Base-by-base conservation (phyloP, 108 stramenopile species). In the Epithemia pelagica region DNA sequence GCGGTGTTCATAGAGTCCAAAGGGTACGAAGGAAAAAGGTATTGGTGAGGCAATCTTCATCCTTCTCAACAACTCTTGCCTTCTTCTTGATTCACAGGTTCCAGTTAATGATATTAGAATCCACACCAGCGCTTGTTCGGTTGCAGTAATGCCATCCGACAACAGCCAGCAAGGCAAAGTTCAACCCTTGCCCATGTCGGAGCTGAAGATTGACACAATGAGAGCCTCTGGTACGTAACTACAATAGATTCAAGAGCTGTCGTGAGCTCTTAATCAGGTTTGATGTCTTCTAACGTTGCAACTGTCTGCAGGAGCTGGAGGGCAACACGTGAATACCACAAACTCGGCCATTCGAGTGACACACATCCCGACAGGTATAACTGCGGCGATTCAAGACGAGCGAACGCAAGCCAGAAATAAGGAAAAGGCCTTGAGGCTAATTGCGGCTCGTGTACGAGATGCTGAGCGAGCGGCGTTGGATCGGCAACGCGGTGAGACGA, bases 271-370 rank as follows among this genome's bases (percentile, higher is more conserved):
- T n/a, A n/a, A n/a, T n/a, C n/a, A n/a, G n/a, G n/a, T n/a, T n/a
- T n/a, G n/a, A n/a, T n/a, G n/a, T n/a, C n/a, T n/a, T n/a, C n/a
- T n/a, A n/a, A n/a, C n/a, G n/a, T n/a, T n/a, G n/a, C n/a, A n/a
- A n/a, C n/a, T n/a, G n/a, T n/a, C n/a, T n/a, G n/a, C n/a, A n/a
- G n/a, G n/a, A n/a, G 90, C 93, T 0, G 96, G 96, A 0, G 96
- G 96, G 23, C 95, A 96, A 75, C 88, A 89, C 72, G 82, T 96
- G n/a, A 99, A 98, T 73, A 99, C 97, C 21, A 99, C 99, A 20
- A 95, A 99, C 33, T 95, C 92, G 61, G 99, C 99, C 29, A 94
- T 99, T 5, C 85, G 99, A n/a, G 69, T 97, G 19, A 99, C 97
- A 0, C 99, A 99, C 69, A 76, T 96, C 28, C 99, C 99, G 25